A percentile compares a stretch with the other conserved stretches of the same genome.
phyloP scores from a whole-genome alignment of 2,329 filamentous ascomycete genomes.

The Fusarium newnesense region DNA sequence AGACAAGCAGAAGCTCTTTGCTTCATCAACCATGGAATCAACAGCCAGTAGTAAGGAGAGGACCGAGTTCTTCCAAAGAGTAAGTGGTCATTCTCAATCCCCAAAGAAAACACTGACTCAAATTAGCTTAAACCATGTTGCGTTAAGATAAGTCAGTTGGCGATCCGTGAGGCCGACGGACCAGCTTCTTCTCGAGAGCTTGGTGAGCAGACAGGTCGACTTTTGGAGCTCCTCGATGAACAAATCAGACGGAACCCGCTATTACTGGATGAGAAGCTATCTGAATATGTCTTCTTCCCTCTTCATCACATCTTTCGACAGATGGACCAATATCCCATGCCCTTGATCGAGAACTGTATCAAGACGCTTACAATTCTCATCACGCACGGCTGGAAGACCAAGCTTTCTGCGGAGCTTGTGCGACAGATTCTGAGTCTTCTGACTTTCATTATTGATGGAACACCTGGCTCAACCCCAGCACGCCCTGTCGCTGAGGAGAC shows the following conservation, averaged over 20 bases:
- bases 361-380: conserved; percentile 80
- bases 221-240: conserved; percentile 58
- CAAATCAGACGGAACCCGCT: conserved; percentile 57
- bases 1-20: conserved; percentile 31
- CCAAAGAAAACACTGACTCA: conserved; percentile 4
- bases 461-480: conserved; percentile 63
- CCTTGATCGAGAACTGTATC: conserved; percentile 79
- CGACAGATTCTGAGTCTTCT: conserved; percentile 88
- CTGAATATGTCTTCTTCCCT: conserved; percentile 96
- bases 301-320: conserved; percentile 86
- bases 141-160: conserved; percentile 67
- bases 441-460: conserved; percentile 81
- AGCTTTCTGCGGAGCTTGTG: conserved; percentile 76
- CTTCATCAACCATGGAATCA: conserved; percentile 43
- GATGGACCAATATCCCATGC: conserved; percentile 76
- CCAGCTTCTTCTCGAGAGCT: conserved; percentile 56
- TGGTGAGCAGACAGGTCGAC: conserved; percentile 55
- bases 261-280: conserved; percentile 80
- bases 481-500: conserved; percentile 76
- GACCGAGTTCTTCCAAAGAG: conserved; percentile 48
- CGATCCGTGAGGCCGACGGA: conserved; percentile 59
- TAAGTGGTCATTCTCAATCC: conserved; percentile 3
- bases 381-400: conserved; percentile 79
- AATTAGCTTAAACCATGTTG: conserved; percentile 71
- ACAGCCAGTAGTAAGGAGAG: conserved; percentile 37